phyloP scores from a whole-genome alignment of 2,329 filamentous ascomycete genomes.

The Aspergillus felis region DNA sequence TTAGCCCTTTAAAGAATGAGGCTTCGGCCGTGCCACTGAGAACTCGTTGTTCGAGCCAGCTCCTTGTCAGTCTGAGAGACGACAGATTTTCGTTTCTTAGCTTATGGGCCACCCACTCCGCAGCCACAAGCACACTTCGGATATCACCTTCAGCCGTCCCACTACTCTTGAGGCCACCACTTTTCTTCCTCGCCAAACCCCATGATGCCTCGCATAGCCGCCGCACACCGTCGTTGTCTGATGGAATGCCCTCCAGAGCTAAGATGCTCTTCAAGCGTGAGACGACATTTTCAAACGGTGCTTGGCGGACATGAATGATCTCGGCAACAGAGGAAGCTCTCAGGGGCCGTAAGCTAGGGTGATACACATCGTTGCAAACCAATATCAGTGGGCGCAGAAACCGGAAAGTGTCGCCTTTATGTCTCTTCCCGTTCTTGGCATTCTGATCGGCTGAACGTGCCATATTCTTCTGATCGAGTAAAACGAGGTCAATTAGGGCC shows the following conservation, averaged over 20 bases:
- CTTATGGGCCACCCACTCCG: conserved; percentile 62
- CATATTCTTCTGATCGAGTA: conserved; percentile 79
- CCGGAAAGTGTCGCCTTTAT: conserved; percentile 80
- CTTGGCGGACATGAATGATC: conserved; percentile 86
- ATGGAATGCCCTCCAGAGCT: conserved; percentile 80
- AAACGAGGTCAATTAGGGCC: conserved; percentile 84
- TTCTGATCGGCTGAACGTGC: conserved; percentile 27
- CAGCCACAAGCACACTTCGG: conserved; percentile 60
- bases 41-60: conserved; percentile 59
- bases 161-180: conserved; percentile 42
- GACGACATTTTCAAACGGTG: conserved; percentile 80
- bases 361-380: conserved; percentile 97
- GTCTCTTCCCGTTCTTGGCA: conserved; percentile 38
- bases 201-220: conserved; percentile 63
- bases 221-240: conserved; percentile 83
- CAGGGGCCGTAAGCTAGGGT: conserved; percentile 78
- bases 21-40: conserved; percentile 51
- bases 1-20: conserved; percentile 54
- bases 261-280: conserved; percentile 78
- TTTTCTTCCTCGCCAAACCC: conserved; percentile 59
- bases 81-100: conserved; percentile 45
- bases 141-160: conserved; percentile 54
- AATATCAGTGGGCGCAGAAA: conserved; percentile 84
- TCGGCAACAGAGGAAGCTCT: conserved; percentile 83
- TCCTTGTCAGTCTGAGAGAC: conserved; percentile 48